Evolutionary conservation across 495 filamentous ascomycete species (phyloP), one percentile per base, ranked within the genome.

Genomic region (Penicillium herquei): DNA sequence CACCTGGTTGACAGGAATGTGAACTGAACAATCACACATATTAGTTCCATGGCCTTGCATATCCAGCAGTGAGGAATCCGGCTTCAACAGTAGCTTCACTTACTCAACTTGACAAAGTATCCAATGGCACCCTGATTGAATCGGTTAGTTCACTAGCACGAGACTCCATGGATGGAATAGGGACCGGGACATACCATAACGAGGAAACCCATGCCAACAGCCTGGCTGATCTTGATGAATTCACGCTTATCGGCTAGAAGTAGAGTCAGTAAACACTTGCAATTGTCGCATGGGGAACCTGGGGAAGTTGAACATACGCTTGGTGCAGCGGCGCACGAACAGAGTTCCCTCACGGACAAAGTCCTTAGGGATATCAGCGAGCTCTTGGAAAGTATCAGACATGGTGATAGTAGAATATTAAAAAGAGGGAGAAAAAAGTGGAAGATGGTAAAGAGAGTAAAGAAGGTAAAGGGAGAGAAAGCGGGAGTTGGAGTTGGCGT

Each of bases 171-270:
- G 12, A 31, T 39, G 45, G 30, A 1, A 40, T n/a, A 9, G 7
- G n/a, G 40, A 7, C 40, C 6, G 40, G 21, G 6, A 51, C 78
- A 74, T 61, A 87, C 89, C 89, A 95, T 94, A 40, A 93, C 84
- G 31, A 95, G 66, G 75, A 96, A 95, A 45, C 91, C 91, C 61
- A 96, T 87, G 61, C 93, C 94, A 56, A 98, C 94, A 56, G 94
- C 93, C 73, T 96, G 92, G 65, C 84, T 91, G 74, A 98, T 94
- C 79, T 94, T 92, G 66, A 96, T 82, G 78, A 96, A 98, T 69
- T 96, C 92, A 52, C 84, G 80, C 73, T 85, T 83, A 73, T 95
- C 90, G 63, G 91, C 81, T 88, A 54, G 55, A 58, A 30, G 33
- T 4, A 56, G 9, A 40, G 64, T 67, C 48, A 69, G 66, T 41